A percentile compares a stretch with the other conserved stretches of the same genome.
These are phyloP conservation scores for Fusarium piperis DNA, from an alignment of 2,329 filamentous ascomycete genomes.

Conservation along the genomic window DNA sequence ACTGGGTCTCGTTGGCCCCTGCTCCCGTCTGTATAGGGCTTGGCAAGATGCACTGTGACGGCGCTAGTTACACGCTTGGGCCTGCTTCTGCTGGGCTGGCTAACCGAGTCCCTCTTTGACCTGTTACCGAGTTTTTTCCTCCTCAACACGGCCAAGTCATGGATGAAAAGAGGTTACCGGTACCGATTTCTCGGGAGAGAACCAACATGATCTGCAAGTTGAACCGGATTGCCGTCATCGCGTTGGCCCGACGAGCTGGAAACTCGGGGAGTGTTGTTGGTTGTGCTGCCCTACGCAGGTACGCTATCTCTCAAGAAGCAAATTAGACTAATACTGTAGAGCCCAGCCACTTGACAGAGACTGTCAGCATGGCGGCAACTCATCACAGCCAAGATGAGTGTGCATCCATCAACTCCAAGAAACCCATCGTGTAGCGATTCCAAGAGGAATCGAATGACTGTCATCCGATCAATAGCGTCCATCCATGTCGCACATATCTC, in stretches of 20 bases:
- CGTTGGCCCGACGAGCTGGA: neutral
- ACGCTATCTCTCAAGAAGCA: neutral
- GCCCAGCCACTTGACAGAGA: neutral
- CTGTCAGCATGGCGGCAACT: conserved; percentile 6
- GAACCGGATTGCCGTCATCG: neutral
- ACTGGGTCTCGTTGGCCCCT: neutral
- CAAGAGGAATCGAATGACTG: conserved; percentile 31
- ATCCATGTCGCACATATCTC: conserved; percentile 2
- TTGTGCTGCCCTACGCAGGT: neutral
- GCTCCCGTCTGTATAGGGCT: neutral
- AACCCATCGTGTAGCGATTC: conserved; percentile 7
- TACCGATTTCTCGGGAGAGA: neutral
- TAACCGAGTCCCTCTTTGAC: conserved; percentile 3
- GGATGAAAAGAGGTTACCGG: neutral
- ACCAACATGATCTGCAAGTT: neutral
- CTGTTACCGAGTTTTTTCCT: conserved; percentile 1
- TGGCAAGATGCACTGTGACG: conserved; percentile 41
- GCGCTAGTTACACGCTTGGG: conserved; percentile 32
- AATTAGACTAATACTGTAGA: neutral
- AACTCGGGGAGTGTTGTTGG: neutral
- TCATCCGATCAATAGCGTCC: conserved; percentile 19
- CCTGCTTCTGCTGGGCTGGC: neutral
- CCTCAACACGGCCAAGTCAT: neutral
- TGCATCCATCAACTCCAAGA: conserved; percentile 4
- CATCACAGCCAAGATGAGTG: conserved; percentile 12